phyloP scores from a whole-genome alignment of 2,329 filamentous ascomycete species.

The Xylariaceae sp. region DNA sequence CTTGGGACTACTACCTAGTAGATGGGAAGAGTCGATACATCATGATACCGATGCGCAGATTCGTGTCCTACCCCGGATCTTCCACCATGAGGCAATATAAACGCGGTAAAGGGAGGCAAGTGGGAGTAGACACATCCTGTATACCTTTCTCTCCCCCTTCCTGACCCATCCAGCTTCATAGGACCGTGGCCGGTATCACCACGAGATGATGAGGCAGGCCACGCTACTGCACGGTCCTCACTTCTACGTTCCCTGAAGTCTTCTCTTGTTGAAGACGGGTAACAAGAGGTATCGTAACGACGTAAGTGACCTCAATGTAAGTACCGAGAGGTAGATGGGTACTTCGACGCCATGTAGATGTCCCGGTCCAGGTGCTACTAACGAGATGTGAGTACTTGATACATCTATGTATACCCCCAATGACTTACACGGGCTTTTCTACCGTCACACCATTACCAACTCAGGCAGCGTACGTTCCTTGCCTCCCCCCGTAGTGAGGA shows the following conservation, averaged over 20 bases:
- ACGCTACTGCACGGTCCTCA: slow-evolving; percentile 9
- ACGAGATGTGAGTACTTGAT: neutral
- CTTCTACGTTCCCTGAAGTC: neutral
- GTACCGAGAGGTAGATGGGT: neutral
- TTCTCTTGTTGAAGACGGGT: neutral
- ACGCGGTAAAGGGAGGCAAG: neutral
- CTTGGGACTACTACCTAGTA: neutral
- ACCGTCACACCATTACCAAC: slow-evolving; percentile 5
- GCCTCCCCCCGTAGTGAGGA: neutral
- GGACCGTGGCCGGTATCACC: neutral
- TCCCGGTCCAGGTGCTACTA: neutral
- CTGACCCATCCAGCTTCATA: neutral
- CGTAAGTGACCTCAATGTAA: neutral
- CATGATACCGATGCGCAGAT: slow-evolving; percentile 5
- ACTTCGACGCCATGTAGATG: neutral
- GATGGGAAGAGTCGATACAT: neutral
- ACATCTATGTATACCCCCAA: neutral
- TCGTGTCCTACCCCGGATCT: slow-evolving; percentile 7
- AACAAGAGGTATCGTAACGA: neutral
- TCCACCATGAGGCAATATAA: neutral
- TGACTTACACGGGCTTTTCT: neutral
- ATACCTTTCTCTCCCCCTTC: neutral
- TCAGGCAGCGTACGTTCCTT: neutral
- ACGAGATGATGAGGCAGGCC: neutral
- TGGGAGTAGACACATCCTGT: neutral